Base-by-base conservation (phyloP, 441 rosid species). In the Gossypium schwendimanii region DNA sequence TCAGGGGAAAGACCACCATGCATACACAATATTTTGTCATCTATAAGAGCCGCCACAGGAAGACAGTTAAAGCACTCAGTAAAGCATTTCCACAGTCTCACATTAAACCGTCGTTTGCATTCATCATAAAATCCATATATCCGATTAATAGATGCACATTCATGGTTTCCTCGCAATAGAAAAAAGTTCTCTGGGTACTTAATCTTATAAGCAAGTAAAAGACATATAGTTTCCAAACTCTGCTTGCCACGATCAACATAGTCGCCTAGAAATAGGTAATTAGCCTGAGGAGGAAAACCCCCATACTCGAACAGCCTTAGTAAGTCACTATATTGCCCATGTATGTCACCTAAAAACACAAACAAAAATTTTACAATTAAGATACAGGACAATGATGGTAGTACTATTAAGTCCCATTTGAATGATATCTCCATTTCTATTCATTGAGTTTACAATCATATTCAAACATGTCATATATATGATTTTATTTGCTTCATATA, bases 161-260 rank as follows among this genome's bases (percentile, higher is more conserved):
- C 62, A 57, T 23, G 62, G 62, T 57, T 57, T 57, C 62, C 62
- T 57, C 98, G 83, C 6, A 93, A 83, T 54, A 93, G 92, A 60
- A 93, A 93, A 76, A 91, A 93, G 84, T 91, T 93, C 67, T 89
- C 97, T 0, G 98, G 98, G 81, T 91, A 91, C 58, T 93, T 93
- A 75, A 93, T 87, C 82, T 93, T 93, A 75, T 88, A 93, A 21
- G 98, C 94, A 71, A 93, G 91, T 69, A 93, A 79, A 61, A 93
- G 92, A 81, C 98, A 89, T 67, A 93, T 91, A 0, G 98, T 93
- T 85, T 93, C 98, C 84, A 93, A 84, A 81, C 91, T 91, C 78
- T 91, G 98, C 84, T 91, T 93, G 80, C 98, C 98, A 63, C 96
- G 83, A 79, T 93, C 98, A 71, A 93, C 98, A 59, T 91, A 93